Conservation (phyloP, 257 asterid genomes). For the Thymus quinquecostatus region DNA sequence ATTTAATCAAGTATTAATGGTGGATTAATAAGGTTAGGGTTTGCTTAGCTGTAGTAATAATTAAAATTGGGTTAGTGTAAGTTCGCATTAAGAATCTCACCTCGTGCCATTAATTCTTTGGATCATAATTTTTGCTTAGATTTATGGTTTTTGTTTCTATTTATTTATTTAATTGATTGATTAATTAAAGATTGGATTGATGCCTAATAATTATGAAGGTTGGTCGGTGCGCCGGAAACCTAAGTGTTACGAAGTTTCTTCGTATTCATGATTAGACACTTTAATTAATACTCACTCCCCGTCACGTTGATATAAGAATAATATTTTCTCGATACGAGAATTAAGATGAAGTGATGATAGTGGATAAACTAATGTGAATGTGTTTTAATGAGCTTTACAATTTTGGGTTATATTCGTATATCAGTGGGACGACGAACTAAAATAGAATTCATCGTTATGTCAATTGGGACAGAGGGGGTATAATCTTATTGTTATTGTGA, state of each 20-base stretch:
- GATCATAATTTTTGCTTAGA: slow-evolving; percentile 8
- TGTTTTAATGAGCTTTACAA: too few relatives aligned
- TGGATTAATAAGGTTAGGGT: slow-evolving; percentile 14
- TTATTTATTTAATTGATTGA: neutral
- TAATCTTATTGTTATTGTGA: too few relatives aligned
- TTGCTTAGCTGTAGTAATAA: slow-evolving; percentile 19
- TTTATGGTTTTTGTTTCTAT: neutral
- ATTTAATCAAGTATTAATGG: neutral
- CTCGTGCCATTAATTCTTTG: slow-evolving; percentile 32
- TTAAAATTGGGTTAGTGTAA: slow-evolving; percentile 18
- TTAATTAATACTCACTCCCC: too few relatives aligned
- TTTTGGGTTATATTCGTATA: too few relatives aligned
- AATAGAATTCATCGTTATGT: too few relatives aligned
- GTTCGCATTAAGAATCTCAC: slow-evolving; percentile 28
- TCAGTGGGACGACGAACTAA: too few relatives aligned
- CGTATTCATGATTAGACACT: neutral
- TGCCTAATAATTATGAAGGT: neutral
- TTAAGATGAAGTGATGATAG: too few relatives aligned
- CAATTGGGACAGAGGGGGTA: too few relatives aligned
- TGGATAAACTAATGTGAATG: too few relatives aligned
- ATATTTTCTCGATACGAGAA: too few relatives aligned
- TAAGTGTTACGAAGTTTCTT: slow-evolving; percentile 39
- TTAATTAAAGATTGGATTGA: neutral
- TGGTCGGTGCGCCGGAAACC: slow-evolving; percentile 40
- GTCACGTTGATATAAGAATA: too few relatives aligned